phyloP scores from a whole-genome alignment of 2,329 filamentous ascomycete species.

The Penicillium fuscoglaucum region DNA sequence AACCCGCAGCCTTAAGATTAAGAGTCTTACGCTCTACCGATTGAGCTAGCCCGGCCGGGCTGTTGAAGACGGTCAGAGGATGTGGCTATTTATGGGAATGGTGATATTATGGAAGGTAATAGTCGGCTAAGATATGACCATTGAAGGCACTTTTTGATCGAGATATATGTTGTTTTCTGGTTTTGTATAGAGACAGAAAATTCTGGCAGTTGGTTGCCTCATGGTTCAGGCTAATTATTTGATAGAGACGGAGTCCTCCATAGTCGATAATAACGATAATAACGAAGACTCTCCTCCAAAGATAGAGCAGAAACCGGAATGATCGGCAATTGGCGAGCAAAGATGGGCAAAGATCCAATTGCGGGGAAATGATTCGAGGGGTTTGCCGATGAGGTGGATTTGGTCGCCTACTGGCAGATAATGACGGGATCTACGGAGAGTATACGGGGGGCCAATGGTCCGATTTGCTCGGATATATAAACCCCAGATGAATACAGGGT shows the following conservation, averaged over 20 bases:
- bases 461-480: constrained; percentile 1
- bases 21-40: constrained; percentile 53
- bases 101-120: not conserved
- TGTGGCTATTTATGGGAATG: not conserved
- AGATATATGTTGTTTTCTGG: not conserved
- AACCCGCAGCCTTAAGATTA: constrained; percentile 47
- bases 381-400: not conserved
- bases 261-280: not conserved
- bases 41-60: constrained; percentile 51
- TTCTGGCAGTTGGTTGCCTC: not conserved
- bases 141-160: not conserved
- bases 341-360: not conserved
- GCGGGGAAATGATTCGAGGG: constrained; percentile 7
- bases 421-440: not conserved
- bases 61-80: not conserved
- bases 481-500: not conserved
- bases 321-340: not conserved
- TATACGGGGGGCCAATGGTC: too few relatives aligned
- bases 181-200: not conserved
- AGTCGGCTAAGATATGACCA: not conserved
- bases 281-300: not conserved
- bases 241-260: not conserved
- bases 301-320: not conserved
- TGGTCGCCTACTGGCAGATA: not conserved
- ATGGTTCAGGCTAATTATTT: not conserved